Evolutionary conservation across 164 flowering plant species (phyloP).

Genomic region (Macadamia integrifolia): DNA sequence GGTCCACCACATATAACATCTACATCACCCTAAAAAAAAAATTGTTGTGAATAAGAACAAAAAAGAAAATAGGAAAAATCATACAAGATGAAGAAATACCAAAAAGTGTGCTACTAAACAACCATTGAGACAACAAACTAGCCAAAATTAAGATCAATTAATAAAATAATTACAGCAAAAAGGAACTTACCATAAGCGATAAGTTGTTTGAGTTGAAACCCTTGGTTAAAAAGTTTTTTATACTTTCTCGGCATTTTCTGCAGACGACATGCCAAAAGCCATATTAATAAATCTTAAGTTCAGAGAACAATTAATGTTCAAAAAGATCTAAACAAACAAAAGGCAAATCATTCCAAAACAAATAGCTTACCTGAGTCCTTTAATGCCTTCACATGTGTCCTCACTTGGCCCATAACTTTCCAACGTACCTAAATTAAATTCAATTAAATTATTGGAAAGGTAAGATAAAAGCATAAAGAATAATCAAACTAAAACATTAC

Average conservation of each 20-base stretch:
- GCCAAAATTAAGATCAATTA: background rate
- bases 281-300: background rate
- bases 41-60: too few species aligned
- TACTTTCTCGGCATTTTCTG: conserved; percentile 46
- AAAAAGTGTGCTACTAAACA: too few species aligned
- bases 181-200: conserved; percentile 61
- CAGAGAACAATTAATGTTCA: too few species aligned
- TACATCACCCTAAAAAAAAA: too few species aligned
- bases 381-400: conserved; percentile 67
- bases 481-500: too few species aligned
- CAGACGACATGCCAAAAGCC: background rate
- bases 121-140: too few species aligned
- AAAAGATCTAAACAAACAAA: too few species aligned
- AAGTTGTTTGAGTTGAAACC: conserved; percentile 38
- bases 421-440: too few species aligned
- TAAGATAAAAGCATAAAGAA: too few species aligned
- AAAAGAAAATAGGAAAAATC: too few species aligned
- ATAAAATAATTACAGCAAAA: background rate
- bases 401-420: conserved; percentile 22
- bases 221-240: conserved; percentile 10
- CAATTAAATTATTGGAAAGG: too few species aligned
- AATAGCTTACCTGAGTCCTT: conserved; percentile 42
- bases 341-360: background rate
- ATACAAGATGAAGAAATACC: background rate
- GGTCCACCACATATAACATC: too few species aligned